Percentiles rank a stretch among this genome's conserved stretches.
phyloP scores from a whole-genome alignment of 2,329 filamentous ascomycete species.

The Pyrenophora seminiperda region DNA sequence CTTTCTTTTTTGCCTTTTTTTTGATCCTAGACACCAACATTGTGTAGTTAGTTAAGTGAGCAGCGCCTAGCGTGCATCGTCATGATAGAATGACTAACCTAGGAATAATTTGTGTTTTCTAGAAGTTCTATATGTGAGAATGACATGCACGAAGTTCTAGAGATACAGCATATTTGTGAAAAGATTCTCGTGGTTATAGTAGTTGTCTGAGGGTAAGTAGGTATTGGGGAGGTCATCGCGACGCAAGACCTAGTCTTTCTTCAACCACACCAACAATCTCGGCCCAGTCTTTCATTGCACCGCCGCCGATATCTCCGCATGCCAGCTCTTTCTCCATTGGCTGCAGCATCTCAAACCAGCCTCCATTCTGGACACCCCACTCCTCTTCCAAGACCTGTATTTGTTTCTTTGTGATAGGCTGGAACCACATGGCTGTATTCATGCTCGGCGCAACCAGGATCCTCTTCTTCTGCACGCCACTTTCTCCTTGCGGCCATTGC shows the following conservation, averaged over 20 bases:
- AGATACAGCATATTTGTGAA: not conserved
- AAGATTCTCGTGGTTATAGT: not conserved
- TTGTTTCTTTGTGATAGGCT: slow-evolving; percentile 79
- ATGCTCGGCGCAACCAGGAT: slow-evolving; percentile 82
- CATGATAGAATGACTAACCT: no score
- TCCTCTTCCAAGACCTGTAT: slow-evolving; percentile 71
- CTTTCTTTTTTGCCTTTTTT: not conserved
- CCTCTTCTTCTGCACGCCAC: slow-evolving; percentile 53
- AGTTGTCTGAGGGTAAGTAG: not conserved
- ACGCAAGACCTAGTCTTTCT: slow-evolving; percentile 34
- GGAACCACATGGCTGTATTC: slow-evolving; percentile 90
- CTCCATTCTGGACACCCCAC: slow-evolving; percentile 63
- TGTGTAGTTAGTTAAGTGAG: not conserved
- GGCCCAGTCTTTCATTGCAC: slow-evolving; percentile 82
- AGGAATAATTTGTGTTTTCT: not conserved
- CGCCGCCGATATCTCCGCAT: slow-evolving; percentile 81
- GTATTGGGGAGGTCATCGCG: not conserved
- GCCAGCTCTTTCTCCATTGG: slow-evolving; percentile 79
- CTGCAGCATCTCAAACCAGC: slow-evolving; percentile 70
- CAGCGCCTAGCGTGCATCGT: not conserved
- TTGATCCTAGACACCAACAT: not conserved
- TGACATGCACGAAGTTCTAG: not conserved
- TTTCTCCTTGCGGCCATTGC: slow-evolving; percentile 25
- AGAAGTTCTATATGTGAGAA: not conserved
- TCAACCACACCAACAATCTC: slow-evolving; percentile 72